Percentiles rank a stretch among this genome's conserved stretches.
Evolutionary conservation across 345 rosid species (phyloP).

Genomic region (Turnera subulata): DNA sequence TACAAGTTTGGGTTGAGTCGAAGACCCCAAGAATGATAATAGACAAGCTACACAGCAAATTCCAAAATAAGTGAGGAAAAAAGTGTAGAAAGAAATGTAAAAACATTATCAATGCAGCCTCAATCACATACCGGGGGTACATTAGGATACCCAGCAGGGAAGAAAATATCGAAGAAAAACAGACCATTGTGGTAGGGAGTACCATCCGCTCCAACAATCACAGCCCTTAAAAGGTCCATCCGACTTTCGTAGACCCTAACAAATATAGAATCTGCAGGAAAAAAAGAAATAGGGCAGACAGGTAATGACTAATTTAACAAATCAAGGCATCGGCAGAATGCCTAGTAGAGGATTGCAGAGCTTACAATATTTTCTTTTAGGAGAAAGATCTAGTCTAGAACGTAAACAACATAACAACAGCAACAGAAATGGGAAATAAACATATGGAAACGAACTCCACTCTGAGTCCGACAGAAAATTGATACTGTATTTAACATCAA

Average conservation of each 20-base stretch:
- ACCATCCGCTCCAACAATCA: constrained; percentile 84
- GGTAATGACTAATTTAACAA: constrained; percentile 3
- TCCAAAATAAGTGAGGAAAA: constrained; percentile 13
- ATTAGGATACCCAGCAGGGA: constrained; percentile 68
- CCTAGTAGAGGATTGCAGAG: not conserved
- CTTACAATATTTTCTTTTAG: too few species aligned
- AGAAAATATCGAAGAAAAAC: constrained; percentile 82
- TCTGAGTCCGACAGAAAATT: too few species aligned
- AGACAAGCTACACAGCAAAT: constrained; percentile 46
- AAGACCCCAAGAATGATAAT: constrained; percentile 78
- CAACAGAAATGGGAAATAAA: too few species aligned
- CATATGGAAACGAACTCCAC: too few species aligned
- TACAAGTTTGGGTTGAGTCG: constrained; percentile 88
- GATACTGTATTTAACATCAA: too few species aligned
- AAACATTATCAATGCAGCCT: constrained; percentile 4
- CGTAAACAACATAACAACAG: too few species aligned
- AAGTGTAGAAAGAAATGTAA: not conserved
- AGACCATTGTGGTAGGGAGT: constrained; percentile 98
- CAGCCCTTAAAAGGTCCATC: constrained; percentile 94
- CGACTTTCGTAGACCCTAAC: constrained; percentile 88
- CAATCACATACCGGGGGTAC: constrained; percentile 64
- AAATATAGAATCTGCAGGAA: constrained; percentile 64
- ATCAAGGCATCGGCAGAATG: not conserved
- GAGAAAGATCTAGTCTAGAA: too few species aligned
- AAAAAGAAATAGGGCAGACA: constrained; percentile 3